phyloP scores from a whole-genome alignment of 805 yeast genomes.

The Candida nitratophila region DNA sequence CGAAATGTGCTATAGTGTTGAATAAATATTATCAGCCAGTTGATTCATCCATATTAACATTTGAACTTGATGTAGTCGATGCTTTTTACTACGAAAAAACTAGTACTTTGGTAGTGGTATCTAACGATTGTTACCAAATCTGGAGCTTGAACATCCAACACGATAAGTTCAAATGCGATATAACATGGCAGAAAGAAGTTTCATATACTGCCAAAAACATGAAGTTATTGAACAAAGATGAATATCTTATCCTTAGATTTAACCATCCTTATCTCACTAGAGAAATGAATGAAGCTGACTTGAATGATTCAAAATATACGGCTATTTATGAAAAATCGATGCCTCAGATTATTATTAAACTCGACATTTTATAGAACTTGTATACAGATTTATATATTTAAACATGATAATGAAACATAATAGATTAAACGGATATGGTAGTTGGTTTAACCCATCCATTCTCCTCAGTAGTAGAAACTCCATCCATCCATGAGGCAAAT shows the following conservation, averaged over 20 bases:
- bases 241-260: slow-evolving; percentile 14
- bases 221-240: slow-evolving; percentile 1
- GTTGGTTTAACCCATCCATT: slow-evolving; percentile 1
- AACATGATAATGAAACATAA: too few relatives aligned
- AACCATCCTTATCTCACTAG: slow-evolving; percentile 8
- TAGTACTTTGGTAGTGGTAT: background rate
- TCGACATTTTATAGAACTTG: too few relatives aligned
- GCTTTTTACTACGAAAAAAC: background rate
- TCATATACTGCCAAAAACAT: background rate
- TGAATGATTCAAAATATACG: background rate
- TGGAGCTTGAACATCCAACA: background rate
- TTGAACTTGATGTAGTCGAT: background rate
- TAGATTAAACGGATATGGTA: too few relatives aligned
- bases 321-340: background rate
- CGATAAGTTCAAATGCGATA: background rate
- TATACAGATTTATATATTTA: too few relatives aligned
- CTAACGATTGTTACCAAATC: background rate
- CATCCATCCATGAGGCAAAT: slow-evolving; percentile 15
- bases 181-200: background rate
- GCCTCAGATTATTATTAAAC: background rate
- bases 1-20: background rate
- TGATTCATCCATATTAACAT: background rate
- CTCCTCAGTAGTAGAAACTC: background rate
- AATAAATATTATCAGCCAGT: background rate
- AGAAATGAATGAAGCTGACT: background rate